phyloP scores from a whole-genome alignment of 1,284 basidiomycete species.

The Hemileia vastatrix region DNA sequence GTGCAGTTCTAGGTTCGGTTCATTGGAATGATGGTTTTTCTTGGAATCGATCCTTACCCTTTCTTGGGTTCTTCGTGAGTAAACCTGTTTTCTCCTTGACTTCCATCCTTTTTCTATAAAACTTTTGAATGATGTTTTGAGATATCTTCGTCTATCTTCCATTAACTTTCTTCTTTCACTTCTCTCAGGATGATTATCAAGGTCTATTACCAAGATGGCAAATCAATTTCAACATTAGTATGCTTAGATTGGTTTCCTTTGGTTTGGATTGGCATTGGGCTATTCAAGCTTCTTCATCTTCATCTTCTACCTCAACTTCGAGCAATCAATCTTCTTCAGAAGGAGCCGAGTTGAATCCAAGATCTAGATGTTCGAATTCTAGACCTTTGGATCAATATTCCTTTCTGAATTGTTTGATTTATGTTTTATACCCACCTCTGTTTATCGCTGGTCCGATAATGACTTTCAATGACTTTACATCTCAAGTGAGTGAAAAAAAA shows the following conservation, averaged over 20 bases:
- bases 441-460: constrained; percentile 95
- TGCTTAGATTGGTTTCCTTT: constrained; percentile 85
- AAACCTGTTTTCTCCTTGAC: neutral
- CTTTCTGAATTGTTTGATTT: constrained; percentile 58
- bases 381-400: constrained; percentile 51
- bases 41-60: constrained; percentile 54
- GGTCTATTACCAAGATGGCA: constrained; percentile 81
- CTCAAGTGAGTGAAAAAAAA: constrained; percentile 80
- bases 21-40: constrained; percentile 67
- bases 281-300: constrained; percentile 33
- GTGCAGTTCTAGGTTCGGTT: constrained; percentile 62
- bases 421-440: constrained; percentile 77
- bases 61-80: constrained; percentile 53
- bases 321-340: neutral
- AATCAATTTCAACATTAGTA: constrained; percentile 89
- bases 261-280: constrained; percentile 88
- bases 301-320: neutral
- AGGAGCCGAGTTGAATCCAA: no score
- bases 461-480: constrained; percentile 87
- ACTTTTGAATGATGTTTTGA: neutral
- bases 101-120: neutral
- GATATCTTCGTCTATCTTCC: neutral
- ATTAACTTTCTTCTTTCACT: neutral
- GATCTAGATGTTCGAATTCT: constrained; percentile 21
- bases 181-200: constrained; percentile 56